phyloP scores from a whole-genome alignment of 169 alveolate species.

The Babesia ovata region DNA sequence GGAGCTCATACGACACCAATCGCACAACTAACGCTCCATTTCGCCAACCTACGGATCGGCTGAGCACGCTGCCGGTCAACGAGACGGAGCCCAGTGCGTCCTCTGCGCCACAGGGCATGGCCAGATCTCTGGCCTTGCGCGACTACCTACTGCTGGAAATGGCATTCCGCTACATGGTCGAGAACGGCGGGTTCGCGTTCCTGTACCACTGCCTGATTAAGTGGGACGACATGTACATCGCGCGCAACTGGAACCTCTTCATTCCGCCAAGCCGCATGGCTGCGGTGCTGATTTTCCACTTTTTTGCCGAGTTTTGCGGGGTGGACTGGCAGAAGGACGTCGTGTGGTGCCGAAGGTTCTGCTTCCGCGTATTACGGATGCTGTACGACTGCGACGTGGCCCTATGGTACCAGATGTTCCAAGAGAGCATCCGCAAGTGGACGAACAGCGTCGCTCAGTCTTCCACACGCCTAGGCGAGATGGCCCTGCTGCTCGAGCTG shows the following conservation, averaged over 20 bases:
- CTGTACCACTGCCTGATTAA: slow-evolving; percentile 53
- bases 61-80: neutral
- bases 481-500: slow-evolving; percentile 39
- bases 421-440: slow-evolving; percentile 47
- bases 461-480: slow-evolving; percentile 44
- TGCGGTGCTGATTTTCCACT: slow-evolving; percentile 62
- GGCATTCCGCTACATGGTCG: slow-evolving; percentile 45
- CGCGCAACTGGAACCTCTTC: slow-evolving; percentile 63
- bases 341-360: slow-evolving; percentile 71
- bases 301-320: slow-evolving; percentile 51
- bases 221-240: slow-evolving; percentile 64
- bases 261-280: slow-evolving; percentile 69
- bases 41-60: neutral
- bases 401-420: slow-evolving; percentile 62
- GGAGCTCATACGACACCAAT: neutral
- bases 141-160: slow-evolving; percentile 49
- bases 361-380: slow-evolving; percentile 58
- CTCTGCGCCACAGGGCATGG: slow-evolving; percentile 2
- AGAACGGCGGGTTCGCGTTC: slow-evolving; percentile 53
- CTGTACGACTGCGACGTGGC: slow-evolving; percentile 65
- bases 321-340: slow-evolving; percentile 50
- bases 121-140: neutral
- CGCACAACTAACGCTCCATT: neutral
- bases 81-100: too few relatives aligned
- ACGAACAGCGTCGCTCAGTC: slow-evolving; percentile 24